phyloP scores from a whole-genome alignment of 805 yeast species.

The Candida sphagnicola region DNA sequence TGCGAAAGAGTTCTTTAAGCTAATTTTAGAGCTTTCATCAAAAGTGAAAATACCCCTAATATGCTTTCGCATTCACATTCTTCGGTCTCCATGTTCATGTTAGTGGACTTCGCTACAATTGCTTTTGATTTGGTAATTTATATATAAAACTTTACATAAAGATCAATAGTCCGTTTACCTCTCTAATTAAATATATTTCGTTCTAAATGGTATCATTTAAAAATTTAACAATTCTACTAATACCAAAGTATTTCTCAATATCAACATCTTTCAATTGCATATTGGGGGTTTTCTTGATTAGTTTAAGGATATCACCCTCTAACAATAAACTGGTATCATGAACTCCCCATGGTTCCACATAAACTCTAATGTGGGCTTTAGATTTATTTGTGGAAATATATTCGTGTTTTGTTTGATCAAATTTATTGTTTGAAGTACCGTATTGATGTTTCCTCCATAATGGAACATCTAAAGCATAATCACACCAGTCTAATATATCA shows the following conservation, averaged over 20 bases:
- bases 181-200: too few species aligned
- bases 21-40: too few species aligned
- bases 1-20: too few species aligned
- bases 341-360: slow-evolving; percentile 35
- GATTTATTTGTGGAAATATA: slow-evolving; percentile 12
- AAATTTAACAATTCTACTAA: slow-evolving; percentile 19
- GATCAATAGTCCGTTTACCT: too few species aligned
- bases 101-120: too few species aligned
- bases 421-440: slow-evolving; percentile 21
- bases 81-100: too few species aligned
- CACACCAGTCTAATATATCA: slow-evolving; percentile 32
- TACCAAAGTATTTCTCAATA: slow-evolving; percentile 17
- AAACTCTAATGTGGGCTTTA: slow-evolving; percentile 18
- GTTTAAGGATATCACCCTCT: slow-evolving; percentile 17
- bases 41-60: too few species aligned
- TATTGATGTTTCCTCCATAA: slow-evolving; percentile 15
- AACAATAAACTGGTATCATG: slow-evolving; percentile 28
- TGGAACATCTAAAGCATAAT: slow-evolving; percentile 28
- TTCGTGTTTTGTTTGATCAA: slow-evolving; percentile 15
- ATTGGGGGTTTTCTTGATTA: slow-evolving; percentile 6
- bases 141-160: too few species aligned
- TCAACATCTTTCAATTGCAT: slow-evolving; percentile 8
- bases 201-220: slow-evolving; percentile 15
- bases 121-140: too few species aligned
- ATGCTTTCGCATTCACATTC: too few species aligned